A percentile compares a stretch with the other conserved stretches of the same genome.
phyloP scores from a whole-genome alignment of 441 rosid species.

The Gossypium lobatum region DNA sequence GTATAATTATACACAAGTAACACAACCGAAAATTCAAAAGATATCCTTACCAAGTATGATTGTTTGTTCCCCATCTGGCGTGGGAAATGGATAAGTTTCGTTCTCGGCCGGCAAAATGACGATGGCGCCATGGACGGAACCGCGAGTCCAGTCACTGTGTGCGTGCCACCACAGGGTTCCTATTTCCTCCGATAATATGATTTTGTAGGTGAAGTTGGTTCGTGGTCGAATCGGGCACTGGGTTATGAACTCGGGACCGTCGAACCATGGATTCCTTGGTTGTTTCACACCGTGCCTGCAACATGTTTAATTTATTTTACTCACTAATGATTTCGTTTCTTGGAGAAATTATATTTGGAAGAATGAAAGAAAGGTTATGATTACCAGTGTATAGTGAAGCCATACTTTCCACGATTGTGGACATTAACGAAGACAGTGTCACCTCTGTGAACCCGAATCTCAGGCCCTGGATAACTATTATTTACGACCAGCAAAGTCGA shows the following conservation, averaged over 20 bases:
- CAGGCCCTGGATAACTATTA: conserved; percentile 51
- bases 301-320: neutral
- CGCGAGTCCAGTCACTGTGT: conserved; percentile 54
- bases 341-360: neutral
- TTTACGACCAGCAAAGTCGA: conserved; percentile 27
- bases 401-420: conserved; percentile 36
- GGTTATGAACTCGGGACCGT: conserved; percentile 59
- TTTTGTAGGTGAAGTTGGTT: conserved; percentile 31
- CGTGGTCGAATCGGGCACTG: conserved; percentile 60
- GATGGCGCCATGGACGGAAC: conserved; percentile 55
- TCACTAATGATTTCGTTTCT: neutral
- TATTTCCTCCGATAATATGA: conserved; percentile 41
- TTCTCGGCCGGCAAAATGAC: conserved; percentile 29
- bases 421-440: conserved; percentile 43
- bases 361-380: neutral
- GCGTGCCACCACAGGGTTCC: conserved; percentile 74
- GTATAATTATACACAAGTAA: neutral
- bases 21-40: neutral
- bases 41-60: conserved; percentile 6
- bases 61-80: conserved; percentile 26
- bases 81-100: conserved; percentile 39
- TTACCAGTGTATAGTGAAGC: conserved; percentile 58
- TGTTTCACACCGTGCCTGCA: conserved; percentile 67
- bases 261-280: conserved; percentile 58
- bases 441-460: conserved; percentile 33